Evolutionary conservation across 2,329 filamentous ascomycete species (phyloP).

Genomic region (Hansfordia pulvinata): DNA sequence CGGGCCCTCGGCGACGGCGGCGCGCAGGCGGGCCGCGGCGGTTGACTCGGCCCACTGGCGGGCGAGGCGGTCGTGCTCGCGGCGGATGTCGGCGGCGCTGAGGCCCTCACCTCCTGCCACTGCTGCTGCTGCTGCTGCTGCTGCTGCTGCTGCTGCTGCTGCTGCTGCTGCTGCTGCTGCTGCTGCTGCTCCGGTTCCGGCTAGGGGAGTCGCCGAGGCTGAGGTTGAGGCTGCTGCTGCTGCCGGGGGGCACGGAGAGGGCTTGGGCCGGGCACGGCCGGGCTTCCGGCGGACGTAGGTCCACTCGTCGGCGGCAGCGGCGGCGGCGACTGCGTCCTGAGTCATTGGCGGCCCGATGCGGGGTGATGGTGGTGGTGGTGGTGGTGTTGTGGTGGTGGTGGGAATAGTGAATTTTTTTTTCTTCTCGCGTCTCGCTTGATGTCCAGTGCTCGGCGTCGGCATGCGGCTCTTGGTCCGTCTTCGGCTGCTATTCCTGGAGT

Average conservation of each 20-base stretch:
- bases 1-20: too few relatives aligned
- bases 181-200: neutral
- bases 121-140: neutral
- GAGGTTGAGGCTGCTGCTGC: too few relatives aligned
- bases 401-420: too few relatives aligned
- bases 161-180: too few relatives aligned
- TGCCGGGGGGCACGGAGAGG: too few relatives aligned
- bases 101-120: constrained; percentile 5
- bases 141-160: neutral
- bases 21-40: too few relatives aligned
- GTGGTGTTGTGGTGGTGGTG: too few relatives aligned
- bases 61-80: constrained; percentile 9
- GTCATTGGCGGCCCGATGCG: constrained; percentile 1
- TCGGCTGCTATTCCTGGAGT: too few relatives aligned
- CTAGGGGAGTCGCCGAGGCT: neutral
- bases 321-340: constrained; percentile 2
- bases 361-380: constrained; percentile 3
- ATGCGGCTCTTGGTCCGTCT: too few relatives aligned
- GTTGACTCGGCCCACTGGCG: constrained; percentile 13
- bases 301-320: constrained; percentile 10
- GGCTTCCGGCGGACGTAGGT: constrained; percentile 10
- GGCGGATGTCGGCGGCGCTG: constrained; percentile 9
- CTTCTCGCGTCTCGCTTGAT: too few relatives aligned
- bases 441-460: too few relatives aligned
- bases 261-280: constrained; percentile 3